Conservation (phyloP, 192 early-diverging fungal genomes). For the Mortierella antarctica region DNA sequence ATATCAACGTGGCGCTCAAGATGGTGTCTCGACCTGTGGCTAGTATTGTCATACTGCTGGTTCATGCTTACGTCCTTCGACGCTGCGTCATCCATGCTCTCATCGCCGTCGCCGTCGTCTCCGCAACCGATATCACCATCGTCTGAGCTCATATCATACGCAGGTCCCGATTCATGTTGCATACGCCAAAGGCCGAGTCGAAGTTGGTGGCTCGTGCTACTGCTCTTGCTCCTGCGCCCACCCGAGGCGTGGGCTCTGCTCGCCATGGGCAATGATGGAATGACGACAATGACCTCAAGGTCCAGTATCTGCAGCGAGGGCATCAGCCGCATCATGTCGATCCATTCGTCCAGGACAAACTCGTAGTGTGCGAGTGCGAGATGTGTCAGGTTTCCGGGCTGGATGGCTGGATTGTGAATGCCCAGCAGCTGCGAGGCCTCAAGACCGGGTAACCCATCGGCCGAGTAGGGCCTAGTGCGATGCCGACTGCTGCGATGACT, state of each 20-base stretch:
- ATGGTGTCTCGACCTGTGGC: too few relatives aligned
- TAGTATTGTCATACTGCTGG: too few relatives aligned
- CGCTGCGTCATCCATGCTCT: too few relatives aligned
- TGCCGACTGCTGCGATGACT: neutral
- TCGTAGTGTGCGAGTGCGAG: constrained; percentile 8
- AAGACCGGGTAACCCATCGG: neutral
- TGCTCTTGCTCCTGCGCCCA: neutral
- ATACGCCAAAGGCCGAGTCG: too few relatives aligned
- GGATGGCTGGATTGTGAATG: neutral
- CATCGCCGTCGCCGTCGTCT: too few relatives aligned
- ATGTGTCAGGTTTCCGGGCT: constrained; percentile 7
- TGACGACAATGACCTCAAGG: neutral
- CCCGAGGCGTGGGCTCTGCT: neutral
- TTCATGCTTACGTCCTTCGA: too few relatives aligned
- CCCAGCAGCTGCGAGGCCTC: neutral
- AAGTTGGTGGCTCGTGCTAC: neutral
- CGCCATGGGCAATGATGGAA: neutral
- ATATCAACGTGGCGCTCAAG: too few relatives aligned
- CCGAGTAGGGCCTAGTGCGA: neutral
- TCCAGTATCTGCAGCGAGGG: constrained; percentile 17
- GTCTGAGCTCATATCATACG: too few relatives aligned
- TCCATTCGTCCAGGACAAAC: constrained; percentile 20
- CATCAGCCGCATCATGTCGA: constrained; percentile 18
- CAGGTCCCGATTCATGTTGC: too few relatives aligned
- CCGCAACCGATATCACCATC: too few relatives aligned